phyloP scores from a whole-genome alignment of 169 alveolate genomes.

The Cyclospora cayetanensis region DNA sequence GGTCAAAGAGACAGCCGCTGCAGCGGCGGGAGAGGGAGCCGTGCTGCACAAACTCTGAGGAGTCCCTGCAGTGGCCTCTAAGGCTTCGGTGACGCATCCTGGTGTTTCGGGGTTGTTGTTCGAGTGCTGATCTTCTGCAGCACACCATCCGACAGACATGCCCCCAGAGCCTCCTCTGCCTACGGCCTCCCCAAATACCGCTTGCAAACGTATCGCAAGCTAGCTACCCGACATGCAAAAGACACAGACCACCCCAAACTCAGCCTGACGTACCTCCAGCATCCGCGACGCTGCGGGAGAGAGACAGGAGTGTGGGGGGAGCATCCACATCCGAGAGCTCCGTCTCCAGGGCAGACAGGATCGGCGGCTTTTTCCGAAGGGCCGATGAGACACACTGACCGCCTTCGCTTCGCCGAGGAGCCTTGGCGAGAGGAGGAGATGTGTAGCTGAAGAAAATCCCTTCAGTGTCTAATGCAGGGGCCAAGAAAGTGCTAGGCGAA shows the following conservation, averaged over 20 bases:
- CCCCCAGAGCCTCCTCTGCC: conserved; percentile 3
- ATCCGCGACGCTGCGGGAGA: neutral
- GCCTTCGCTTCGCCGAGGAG: neutral
- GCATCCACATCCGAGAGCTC: neutral
- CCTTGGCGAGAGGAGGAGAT: neutral
- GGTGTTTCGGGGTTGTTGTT: neutral
- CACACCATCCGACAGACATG: neutral
- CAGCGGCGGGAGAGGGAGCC: neutral
- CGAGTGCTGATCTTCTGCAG: neutral
- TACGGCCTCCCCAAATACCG: neutral
- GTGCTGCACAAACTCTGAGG: neutral
- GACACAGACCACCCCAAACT: neutral
- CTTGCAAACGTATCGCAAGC: neutral
- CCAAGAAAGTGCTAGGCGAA: too few species aligned
- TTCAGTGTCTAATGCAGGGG: too few species aligned
- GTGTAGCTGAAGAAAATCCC: neutral
- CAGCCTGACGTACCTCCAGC: neutral
- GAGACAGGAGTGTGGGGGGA: neutral
- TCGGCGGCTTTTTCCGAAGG: neutral
- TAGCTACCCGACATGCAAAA: neutral
- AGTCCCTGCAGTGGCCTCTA: neutral
- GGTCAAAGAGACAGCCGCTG: neutral
- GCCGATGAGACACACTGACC: neutral
- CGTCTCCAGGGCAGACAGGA: neutral
- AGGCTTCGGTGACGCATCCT: neutral